Conservation (phyloP, 352 stramenopile species). For the Blastocystis sp. region DNA sequence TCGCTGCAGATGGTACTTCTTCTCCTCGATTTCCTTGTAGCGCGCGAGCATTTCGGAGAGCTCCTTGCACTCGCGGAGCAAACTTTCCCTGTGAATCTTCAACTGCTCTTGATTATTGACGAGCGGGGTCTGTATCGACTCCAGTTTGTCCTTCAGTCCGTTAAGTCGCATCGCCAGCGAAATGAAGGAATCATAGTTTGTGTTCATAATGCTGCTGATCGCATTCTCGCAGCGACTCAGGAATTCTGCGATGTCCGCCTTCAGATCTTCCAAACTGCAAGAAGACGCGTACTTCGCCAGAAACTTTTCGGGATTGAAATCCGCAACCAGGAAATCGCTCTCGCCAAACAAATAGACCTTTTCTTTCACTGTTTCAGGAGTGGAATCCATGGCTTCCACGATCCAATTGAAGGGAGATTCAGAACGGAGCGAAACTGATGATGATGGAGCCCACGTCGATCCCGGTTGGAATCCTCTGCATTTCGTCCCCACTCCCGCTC, state of each 20-base stretch:
- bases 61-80: constrained; percentile 7
- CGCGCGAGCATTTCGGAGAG: background rate
- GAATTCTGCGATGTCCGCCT: constrained; percentile 7
- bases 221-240: constrained; percentile 14
- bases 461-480: too few species aligned
- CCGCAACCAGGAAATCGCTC: constrained; percentile 48
- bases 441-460: too few species aligned
- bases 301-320: constrained; percentile 55
- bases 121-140: background rate
- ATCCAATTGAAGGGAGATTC: background rate
- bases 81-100: constrained; percentile 10
- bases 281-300: constrained; percentile 7
- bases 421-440: background rate
- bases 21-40: constrained; percentile 22
- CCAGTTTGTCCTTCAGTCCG: constrained; percentile 34
- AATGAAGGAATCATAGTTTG: constrained; percentile 48
- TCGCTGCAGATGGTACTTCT: background rate
- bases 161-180: constrained; percentile 31
- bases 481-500: too few species aligned
- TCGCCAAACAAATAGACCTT: constrained; percentile 34
- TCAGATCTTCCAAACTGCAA: constrained; percentile 37
- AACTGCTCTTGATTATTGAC: constrained; percentile 16
- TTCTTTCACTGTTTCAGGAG: constrained; percentile 21
- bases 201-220: constrained; percentile 55
- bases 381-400: background rate